Base-by-base conservation (phyloP, 2,329 filamentous ascomycete genomes). In the Claviceps quebecensis region DNA sequence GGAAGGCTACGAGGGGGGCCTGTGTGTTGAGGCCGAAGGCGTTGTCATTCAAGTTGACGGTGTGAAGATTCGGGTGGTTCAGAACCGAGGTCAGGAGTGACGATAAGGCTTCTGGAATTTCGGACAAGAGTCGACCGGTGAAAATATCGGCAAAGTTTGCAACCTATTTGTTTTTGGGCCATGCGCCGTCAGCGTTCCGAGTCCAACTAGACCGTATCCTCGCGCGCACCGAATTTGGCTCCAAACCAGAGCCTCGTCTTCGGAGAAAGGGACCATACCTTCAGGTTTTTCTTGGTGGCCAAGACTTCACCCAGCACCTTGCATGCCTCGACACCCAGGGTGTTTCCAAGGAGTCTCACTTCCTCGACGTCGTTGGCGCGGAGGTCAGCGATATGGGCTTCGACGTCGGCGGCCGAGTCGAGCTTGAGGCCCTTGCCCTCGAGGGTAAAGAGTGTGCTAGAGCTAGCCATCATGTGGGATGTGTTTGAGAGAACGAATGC, bases 71-170 rank as follows among this genome's bases (percentile, higher is more conserved):
- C 1, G 86, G 84, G 50, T 95, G 84, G 63, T 89, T 85, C 52
- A 96, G 81, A 43, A 97, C 82, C 4, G 91, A 84, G 41, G 83
- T 89, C 50, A 98, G 82, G 47, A 98, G 82, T 53, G 80, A 83
- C 45, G 86, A 86, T 51, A 98, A 80, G 7, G 93, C 91, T 57
- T 85, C 84, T 47, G 93, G 93, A 56, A 98, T 98, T 67, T 98
- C 93, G 67, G 83, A 86, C 56, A 97, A 81, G 45, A 97, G 80
- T 58, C 93, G 87, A 36, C 87, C 87, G 53, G 93, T 98, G 74
- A 97, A 98, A 73, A 98, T 95, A 68, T 98, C 93, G 67, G 90
- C 90, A 52, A 98, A 76, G 71, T 96, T 95, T 63, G 87, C 90
- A 63, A 83, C 74, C 81, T 83, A 60, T 38, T 38, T 48, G 9